Percentiles rank a stretch among this genome's conserved stretches.
These are phyloP conservation scores for Colletotrichum tanaceti DNA, from an alignment of 2,329 filamentous ascomycete species.

Conservation along the genomic window DNA sequence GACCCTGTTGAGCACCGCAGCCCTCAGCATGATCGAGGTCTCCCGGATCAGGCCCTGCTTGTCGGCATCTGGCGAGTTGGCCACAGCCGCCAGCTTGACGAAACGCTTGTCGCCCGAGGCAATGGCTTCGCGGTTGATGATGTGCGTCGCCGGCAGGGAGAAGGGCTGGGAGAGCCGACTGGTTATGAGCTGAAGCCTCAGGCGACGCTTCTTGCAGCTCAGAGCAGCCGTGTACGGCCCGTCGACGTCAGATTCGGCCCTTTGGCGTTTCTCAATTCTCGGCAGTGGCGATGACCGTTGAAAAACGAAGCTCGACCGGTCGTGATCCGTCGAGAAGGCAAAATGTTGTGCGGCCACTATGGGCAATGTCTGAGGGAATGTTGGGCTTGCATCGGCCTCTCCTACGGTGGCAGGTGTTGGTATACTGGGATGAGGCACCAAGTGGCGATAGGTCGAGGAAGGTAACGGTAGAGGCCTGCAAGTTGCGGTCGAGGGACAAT, in stretches of 20 bases:
- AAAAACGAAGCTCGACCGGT: slow-evolving; percentile 27
- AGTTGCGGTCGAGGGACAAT: slow-evolving; percentile 1
- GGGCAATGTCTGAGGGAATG: not conserved
- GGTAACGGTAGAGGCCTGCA: no score
- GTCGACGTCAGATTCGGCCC: slow-evolving; percentile 69
- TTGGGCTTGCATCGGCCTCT: not conserved
- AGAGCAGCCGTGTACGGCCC: slow-evolving; percentile 63
- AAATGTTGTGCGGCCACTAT: not conserved
- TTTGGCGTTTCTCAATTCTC: slow-evolving; percentile 42
- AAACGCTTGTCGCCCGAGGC: slow-evolving; percentile 60
- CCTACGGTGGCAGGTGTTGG: not conserved
- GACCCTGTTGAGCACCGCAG: slow-evolving; percentile 73
- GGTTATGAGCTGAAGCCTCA: slow-evolving; percentile 73
- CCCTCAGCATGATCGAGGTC: slow-evolving; percentile 68
- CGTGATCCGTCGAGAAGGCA: not conserved
- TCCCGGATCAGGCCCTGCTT: slow-evolving; percentile 57
- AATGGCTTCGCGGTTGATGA: slow-evolving; percentile 69
- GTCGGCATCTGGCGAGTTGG: slow-evolving; percentile 50
- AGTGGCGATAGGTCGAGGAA: not conserved
- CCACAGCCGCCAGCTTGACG: slow-evolving; percentile 57
- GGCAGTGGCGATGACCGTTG: not conserved
- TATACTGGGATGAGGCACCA: slow-evolving; percentile 1
- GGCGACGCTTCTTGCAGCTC: slow-evolving; percentile 73
- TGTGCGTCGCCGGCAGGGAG: slow-evolving; percentile 76
- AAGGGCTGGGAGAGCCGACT: slow-evolving; percentile 77